These are phyloP conservation scores for Aquilaria sinensis DNA, from an alignment of 345 rosid genomes.

Conservation along the genomic window DNA sequence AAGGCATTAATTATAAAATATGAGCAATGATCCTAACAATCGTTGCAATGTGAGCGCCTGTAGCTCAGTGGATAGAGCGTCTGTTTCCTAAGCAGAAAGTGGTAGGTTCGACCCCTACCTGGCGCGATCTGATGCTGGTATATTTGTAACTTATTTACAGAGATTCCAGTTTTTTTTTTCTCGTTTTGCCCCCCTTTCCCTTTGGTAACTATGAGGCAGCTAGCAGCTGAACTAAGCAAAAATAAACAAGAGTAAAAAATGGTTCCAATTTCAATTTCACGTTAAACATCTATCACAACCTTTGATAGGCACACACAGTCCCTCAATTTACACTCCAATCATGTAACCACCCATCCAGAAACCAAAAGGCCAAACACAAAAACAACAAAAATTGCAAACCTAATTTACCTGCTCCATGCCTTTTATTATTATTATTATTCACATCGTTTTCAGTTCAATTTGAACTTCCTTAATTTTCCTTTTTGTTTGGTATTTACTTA, in stretches of 20 bases:
- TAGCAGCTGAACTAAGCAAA: neutral
- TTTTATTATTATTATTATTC: neutral
- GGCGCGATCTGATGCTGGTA: slow-evolving; percentile 33
- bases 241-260: neutral
- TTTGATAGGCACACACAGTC: neutral
- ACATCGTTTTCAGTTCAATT: neutral
- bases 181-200: no score
- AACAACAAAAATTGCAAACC: neutral
- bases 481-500: no score
- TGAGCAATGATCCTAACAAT: no score
- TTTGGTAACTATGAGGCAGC: neutral
- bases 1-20: no score
- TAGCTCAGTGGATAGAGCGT: slow-evolving; percentile 99
- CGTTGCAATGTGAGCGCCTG: slow-evolving; percentile 42
- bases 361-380: neutral
- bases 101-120: slow-evolving; percentile 94
- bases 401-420: slow-evolving; percentile 1
- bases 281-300: neutral
- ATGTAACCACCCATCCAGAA: neutral
- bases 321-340: slow-evolving; percentile 1
- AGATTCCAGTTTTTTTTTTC: no score
- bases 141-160: no score
- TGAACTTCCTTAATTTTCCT: neutral
- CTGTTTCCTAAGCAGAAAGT: slow-evolving; percentile 99
- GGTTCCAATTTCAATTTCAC: neutral